A percentile compares a stretch with the other conserved stretches of the same genome.
Conservation (phyloP, 306 rosid genomes). For the Clitoria ternatea region DNA sequence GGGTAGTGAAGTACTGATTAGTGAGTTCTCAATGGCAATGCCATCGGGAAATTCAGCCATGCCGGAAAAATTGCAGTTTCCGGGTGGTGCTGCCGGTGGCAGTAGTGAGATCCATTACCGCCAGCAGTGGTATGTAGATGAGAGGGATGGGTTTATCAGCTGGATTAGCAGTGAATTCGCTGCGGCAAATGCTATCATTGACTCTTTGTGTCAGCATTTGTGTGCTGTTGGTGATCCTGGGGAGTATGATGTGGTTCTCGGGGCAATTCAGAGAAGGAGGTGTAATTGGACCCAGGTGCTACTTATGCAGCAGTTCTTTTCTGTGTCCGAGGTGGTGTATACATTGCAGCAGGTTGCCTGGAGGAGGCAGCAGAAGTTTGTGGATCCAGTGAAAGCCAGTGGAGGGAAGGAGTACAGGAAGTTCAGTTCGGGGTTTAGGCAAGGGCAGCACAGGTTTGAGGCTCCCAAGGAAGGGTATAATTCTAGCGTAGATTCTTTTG, state of each 20-base stretch:
- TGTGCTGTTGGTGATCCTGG: constrained; percentile 59
- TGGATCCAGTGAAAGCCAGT: constrained; percentile 47
- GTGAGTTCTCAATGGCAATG: constrained; percentile 66
- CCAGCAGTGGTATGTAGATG: constrained; percentile 77
- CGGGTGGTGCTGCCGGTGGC: constrained; percentile 12
- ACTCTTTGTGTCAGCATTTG: constrained; percentile 67
- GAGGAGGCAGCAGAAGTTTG: constrained; percentile 61
- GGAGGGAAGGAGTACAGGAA: constrained; percentile 50
- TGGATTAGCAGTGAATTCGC: constrained; percentile 88
- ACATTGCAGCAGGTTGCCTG: constrained; percentile 60
- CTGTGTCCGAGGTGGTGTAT: constrained; percentile 58
- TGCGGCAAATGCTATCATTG: constrained; percentile 76
- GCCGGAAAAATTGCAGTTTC: constrained; percentile 56
- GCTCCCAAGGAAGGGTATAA: constrained; percentile 38
- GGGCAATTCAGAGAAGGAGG: constrained; percentile 66
- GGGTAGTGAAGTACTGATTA: constrained; percentile 20
- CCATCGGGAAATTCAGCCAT: constrained; percentile 64
- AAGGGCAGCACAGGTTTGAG: constrained; percentile 46
- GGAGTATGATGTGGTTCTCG: constrained; percentile 66
- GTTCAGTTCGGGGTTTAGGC: constrained; percentile 37
- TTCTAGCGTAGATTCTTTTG: constrained; percentile 38
- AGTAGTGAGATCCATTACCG: constrained; percentile 54
- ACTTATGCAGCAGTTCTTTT: constrained; percentile 80
- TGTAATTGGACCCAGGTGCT: constrained; percentile 79
- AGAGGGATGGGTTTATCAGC: constrained; percentile 70